A percentile compares a stretch with the other conserved stretches of the same genome.
Conservation (phyloP, 2,329 filamentous ascomycete species). For the Colletotrichum cuscutae region DNA sequence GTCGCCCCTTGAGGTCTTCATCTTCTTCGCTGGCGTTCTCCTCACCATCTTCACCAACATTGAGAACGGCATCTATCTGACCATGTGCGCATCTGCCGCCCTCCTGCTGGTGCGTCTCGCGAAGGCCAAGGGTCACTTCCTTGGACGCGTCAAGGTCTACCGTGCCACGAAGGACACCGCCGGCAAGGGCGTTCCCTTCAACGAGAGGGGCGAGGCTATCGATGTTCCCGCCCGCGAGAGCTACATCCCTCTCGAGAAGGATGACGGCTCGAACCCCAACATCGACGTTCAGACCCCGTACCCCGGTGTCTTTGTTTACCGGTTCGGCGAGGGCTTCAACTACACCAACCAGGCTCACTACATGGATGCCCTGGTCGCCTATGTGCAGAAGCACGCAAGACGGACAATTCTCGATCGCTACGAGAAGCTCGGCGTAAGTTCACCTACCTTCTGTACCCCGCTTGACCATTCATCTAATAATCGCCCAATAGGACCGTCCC, state of each 20-base stretch:
- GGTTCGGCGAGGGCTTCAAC: slow-evolving; percentile 62
- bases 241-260: slow-evolving; percentile 53
- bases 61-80: slow-evolving; percentile 62
- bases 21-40: slow-evolving; percentile 80
- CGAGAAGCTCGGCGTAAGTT: slow-evolving; percentile 58
- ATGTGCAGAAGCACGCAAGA: slow-evolving; percentile 53
- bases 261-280: slow-evolving; percentile 57
- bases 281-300: slow-evolving; percentile 54
- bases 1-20: slow-evolving; percentile 77
- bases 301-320: slow-evolving; percentile 63
- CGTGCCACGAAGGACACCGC: slow-evolving; percentile 35
- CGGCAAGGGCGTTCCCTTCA: slow-evolving; percentile 33
- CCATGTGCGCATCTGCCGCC: slow-evolving; percentile 53
- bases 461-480: neutral
- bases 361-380: slow-evolving; percentile 51
- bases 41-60: slow-evolving; percentile 61
- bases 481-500: slow-evolving; percentile 52
- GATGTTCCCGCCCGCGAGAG: slow-evolving; percentile 42
- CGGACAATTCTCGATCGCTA: slow-evolving; percentile 52
- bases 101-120: slow-evolving; percentile 58
- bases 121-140: slow-evolving; percentile 57
- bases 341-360: slow-evolving; percentile 63
- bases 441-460: accelerated
- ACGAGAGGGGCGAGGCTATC: slow-evolving; percentile 32
- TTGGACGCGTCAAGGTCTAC: slow-evolving; percentile 50